Evolutionary conservation across 2,329 filamentous ascomycete species (phyloP).

Genomic region (Monascus ruber): DNA sequence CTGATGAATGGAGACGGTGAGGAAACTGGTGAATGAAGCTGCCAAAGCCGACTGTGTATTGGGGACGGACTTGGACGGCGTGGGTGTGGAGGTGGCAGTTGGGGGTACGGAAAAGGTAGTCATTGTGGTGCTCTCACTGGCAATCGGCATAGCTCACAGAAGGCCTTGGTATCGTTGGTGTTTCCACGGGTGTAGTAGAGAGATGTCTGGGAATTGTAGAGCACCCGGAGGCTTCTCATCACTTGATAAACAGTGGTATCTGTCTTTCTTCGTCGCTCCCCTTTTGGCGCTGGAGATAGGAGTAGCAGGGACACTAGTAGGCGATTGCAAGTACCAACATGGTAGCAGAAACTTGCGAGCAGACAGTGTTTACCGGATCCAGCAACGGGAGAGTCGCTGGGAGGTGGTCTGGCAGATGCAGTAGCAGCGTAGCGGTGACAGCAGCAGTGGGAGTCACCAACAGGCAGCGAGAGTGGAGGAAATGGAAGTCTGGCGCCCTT

Average conservation of each 20-base stretch:
- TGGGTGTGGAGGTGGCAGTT: constrained; percentile 2
- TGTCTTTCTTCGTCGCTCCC: constrained; percentile 11
- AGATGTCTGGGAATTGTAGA: constrained; percentile 18
- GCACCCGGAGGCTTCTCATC: constrained; percentile 34
- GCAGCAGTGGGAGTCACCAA: too few species aligned
- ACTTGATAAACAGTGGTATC: constrained; percentile 24
- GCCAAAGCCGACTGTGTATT: constrained; percentile 50
- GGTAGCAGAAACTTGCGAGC: too few species aligned
- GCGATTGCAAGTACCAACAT: too few species aligned
- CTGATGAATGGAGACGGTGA: constrained; percentile 73
- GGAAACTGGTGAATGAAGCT: constrained; percentile 62
- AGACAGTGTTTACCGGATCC: too few species aligned
- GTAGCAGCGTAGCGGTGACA: too few species aligned
- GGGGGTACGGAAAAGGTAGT: constrained; percentile 27
- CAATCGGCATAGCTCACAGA: constrained; percentile 28
- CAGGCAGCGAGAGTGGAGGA: too few species aligned
- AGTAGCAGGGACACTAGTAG: too few species aligned
- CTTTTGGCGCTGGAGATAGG: too few species aligned
- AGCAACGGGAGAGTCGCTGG: too few species aligned
- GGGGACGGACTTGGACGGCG: constrained; percentile 30
- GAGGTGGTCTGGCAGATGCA: too few species aligned
- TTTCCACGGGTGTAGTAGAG: constrained; percentile 17
- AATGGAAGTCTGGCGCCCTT: too few species aligned
- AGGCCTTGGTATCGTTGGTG: constrained; percentile 15
- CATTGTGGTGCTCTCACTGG: constrained; percentile 32